A percentile compares a stretch with the other conserved stretches of the same genome.
These are phyloP conservation scores for Lasiosphaeris hirsuta DNA, from an alignment of 495 filamentous ascomycete species.

Conservation along the genomic window DNA sequence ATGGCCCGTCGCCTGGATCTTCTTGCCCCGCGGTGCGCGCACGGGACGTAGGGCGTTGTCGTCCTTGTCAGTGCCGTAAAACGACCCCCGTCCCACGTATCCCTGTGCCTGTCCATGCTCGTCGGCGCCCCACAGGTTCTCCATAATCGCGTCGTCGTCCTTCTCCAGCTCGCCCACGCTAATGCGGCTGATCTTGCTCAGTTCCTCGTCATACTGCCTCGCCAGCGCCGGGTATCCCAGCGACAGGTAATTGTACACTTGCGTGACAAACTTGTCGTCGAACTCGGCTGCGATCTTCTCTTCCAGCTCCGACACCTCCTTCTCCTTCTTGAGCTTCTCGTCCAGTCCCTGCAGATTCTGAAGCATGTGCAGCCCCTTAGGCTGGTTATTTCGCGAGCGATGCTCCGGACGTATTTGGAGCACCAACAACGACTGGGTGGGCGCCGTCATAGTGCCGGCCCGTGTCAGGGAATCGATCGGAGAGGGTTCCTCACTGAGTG, in stretches of 20 bases:
- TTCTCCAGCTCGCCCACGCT: slow-evolving; percentile 60
- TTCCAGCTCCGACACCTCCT: slow-evolving; percentile 46
- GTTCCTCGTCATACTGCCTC: slow-evolving; percentile 74
- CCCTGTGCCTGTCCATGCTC: slow-evolving; percentile 10
- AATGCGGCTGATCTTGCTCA: slow-evolving; percentile 72
- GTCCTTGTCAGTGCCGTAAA: slow-evolving; percentile 29
- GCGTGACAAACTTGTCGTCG: slow-evolving; percentile 79
- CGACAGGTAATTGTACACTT: slow-evolving; percentile 94
- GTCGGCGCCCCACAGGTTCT: slow-evolving; percentile 53
- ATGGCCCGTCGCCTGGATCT: slow-evolving; percentile 26
- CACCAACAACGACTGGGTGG: slow-evolving; percentile 14
- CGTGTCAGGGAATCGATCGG: slow-evolving; percentile 9
- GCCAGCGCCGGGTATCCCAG: slow-evolving; percentile 85
- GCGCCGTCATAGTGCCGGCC: slow-evolving; percentile 5
- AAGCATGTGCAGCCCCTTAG: slow-evolving; percentile 46
- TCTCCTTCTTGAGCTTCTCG: slow-evolving; percentile 46
- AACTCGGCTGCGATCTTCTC: slow-evolving; percentile 64
- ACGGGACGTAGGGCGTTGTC: slow-evolving; percentile 6
- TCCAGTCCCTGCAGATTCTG: slow-evolving; percentile 45
- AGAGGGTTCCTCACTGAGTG: slow-evolving; percentile 26
- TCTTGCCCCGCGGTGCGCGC: slow-evolving; percentile 11
- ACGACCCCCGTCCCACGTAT: slow-evolving; percentile 19
- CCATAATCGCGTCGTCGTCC: slow-evolving; percentile 64
- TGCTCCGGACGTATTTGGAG: slow-evolving; percentile 23
- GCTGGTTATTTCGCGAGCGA: slow-evolving; percentile 26